Conservation (phyloP, 805 yeast genomes). For the Hanseniaspora vineae region DNA sequence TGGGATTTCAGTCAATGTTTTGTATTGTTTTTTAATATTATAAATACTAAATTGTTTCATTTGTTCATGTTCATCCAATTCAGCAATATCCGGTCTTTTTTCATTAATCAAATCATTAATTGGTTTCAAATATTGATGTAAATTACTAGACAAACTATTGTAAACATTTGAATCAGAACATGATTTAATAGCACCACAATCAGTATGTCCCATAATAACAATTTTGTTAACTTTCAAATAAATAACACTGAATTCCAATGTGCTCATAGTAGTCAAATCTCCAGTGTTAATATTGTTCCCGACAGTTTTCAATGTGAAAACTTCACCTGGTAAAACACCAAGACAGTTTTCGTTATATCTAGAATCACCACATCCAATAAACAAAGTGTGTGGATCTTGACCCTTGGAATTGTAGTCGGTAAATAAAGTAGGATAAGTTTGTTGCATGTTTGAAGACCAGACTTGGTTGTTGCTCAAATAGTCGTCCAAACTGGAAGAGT, state of each 20-base stretch:
- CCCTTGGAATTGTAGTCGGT: conserved; percentile 55
- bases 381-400: conserved; percentile 83
- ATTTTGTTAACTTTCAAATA: conserved; percentile 70
- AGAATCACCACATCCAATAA: conserved; percentile 93
- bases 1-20: conserved; percentile 39
- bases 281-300: conserved; percentile 61
- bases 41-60: conserved; percentile 59
- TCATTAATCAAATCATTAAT: conserved; percentile 55
- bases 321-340: conserved; percentile 78
- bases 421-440: conserved; percentile 44
- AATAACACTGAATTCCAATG: conserved; percentile 78
- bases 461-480: conserved; percentile 28
- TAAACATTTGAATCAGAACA: conserved; percentile 36
- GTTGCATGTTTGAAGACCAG: conserved; percentile 35
- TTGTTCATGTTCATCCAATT: conserved; percentile 33
- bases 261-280: conserved; percentile 65
- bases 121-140: conserved; percentile 40
- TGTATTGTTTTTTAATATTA: conserved; percentile 62
- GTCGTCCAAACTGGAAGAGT: conserved; percentile 23
- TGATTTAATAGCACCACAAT: conserved; percentile 89
- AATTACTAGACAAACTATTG: conserved; percentile 7
- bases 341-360: conserved; percentile 73
- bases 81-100: conserved; percentile 32
- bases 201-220: conserved; percentile 86
- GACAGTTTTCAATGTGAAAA: conserved; percentile 78